Evolutionary conservation across 164 flowering plant species (phyloP).

Genomic region (Malania oleifera): DNA sequence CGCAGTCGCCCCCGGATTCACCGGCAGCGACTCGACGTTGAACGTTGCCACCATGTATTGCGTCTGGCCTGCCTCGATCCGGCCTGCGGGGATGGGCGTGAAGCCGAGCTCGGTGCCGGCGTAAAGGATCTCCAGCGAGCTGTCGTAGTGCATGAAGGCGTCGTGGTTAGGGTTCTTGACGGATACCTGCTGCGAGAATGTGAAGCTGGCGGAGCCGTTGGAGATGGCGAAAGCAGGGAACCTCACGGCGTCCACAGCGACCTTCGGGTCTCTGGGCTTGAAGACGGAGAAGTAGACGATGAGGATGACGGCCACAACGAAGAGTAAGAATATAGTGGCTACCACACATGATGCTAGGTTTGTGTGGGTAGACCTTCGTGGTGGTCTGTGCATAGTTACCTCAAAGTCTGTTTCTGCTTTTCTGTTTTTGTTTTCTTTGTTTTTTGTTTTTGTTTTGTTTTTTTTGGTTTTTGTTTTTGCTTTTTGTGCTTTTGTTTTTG

Average conservation of each 20-base stretch:
- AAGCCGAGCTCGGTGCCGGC: conserved; percentile 22
- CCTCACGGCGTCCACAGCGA: conserved; percentile 23
- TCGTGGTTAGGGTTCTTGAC: conserved; percentile 35
- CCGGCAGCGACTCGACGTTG: conserved; percentile 21
- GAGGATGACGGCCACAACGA: conserved; percentile 9
- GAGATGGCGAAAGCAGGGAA: conserved; percentile 28
- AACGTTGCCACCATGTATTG: conserved; percentile 32
- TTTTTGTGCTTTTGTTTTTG: too few species aligned
- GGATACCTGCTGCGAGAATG: conserved; percentile 29
- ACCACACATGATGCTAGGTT: conserved; percentile 29
- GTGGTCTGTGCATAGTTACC: too few species aligned
- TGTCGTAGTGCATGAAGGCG: conserved; percentile 35
- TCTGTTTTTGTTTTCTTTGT: too few species aligned
- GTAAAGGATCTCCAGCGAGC: conserved; percentile 28
- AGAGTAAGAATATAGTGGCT: conserved; percentile 26
- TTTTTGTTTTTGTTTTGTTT: too few species aligned
- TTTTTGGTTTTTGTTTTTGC: too few species aligned
- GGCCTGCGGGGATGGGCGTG: conserved; percentile 34
- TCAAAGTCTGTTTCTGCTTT: too few species aligned
- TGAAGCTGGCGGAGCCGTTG: conserved; percentile 30
- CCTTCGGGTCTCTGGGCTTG: conserved; percentile 26
- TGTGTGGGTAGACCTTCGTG: too few species aligned
- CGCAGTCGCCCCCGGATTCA: conserved; percentile 14
- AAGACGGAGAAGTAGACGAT: conserved; percentile 26
- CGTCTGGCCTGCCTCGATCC: conserved; percentile 22